phyloP scores from a whole-genome alignment of 2,329 filamentous ascomycete species.

The Colletotrichum sp. region DNA sequence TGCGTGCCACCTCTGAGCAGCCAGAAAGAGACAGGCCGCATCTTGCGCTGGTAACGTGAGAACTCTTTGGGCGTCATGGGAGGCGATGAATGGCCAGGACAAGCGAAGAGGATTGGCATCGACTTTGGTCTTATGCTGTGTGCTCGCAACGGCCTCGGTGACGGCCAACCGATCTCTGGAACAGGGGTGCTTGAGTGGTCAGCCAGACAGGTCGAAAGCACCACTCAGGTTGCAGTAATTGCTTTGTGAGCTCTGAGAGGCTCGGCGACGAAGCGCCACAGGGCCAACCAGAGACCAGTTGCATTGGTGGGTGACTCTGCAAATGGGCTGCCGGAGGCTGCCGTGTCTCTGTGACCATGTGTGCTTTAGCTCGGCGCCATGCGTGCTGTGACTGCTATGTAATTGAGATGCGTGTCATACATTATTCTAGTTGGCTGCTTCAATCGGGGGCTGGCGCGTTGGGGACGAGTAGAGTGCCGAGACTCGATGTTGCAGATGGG shows the following conservation, averaged over 20 bases:
- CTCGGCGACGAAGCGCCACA: neutral
- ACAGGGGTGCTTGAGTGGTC: constrained; percentile 9
- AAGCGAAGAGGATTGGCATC: neutral
- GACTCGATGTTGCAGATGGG: neutral
- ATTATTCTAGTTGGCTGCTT: neutral
- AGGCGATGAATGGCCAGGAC: neutral
- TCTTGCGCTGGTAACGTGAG: neutral
- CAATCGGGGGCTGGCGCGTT: neutral
- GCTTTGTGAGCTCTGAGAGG: constrained; percentile 11
- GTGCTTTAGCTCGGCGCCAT: neutral
- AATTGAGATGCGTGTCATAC: neutral
- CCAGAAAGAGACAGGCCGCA: neutral
- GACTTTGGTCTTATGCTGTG: neutral
- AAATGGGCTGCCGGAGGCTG: neutral
- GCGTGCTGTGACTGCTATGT: neutral
- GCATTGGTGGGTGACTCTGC: neutral
- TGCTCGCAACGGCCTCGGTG: neutral
- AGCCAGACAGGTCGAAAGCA: neutral
- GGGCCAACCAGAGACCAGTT: constrained; percentile 2
- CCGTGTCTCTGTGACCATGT: neutral
- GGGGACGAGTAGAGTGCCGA: neutral
- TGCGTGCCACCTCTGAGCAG: neutral
- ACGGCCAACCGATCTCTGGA: neutral
- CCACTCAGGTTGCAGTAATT: constrained; percentile 5
- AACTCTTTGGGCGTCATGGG: neutral